phyloP scores from a whole-genome alignment of 1,284 basidiomycete species.

The Moesziomyces parantarcticus region DNA sequence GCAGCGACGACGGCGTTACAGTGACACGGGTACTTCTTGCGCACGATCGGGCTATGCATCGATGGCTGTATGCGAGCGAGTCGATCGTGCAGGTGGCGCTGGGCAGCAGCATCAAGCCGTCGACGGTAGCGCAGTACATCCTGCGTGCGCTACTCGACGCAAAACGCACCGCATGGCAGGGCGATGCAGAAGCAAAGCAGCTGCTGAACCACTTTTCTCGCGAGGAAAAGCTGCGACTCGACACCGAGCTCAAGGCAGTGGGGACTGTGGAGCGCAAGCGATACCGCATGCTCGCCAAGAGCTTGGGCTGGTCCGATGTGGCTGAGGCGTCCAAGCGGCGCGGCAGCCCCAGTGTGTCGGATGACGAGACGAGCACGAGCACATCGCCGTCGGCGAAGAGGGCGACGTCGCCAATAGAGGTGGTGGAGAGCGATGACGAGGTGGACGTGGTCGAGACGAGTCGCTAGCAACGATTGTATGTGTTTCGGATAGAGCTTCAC shows the following conservation, averaged over 20 bases:
- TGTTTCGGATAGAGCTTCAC: conserved; percentile 1
- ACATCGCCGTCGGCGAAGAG: not conserved
- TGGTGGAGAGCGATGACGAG: conserved; percentile 18
- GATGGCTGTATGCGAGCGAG: conserved; percentile 26
- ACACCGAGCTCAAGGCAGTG: conserved; percentile 8
- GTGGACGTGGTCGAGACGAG: conserved; percentile 30
- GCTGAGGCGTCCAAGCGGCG: not conserved
- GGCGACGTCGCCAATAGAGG: not conserved
- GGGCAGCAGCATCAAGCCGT: conserved; percentile 22
- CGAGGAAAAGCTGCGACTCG: conserved; percentile 6
- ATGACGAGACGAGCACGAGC: not conserved
- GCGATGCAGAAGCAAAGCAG: not conserved
- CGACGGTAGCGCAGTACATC: conserved; percentile 29
- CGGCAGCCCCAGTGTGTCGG: not conserved
- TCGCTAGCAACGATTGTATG: conserved; percentile 1
- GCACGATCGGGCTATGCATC: conserved; percentile 27
- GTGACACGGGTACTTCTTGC: conserved; percentile 21
- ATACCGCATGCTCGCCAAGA: conserved; percentile 13
- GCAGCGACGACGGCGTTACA: conserved; percentile 22
- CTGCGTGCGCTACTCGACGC: conserved; percentile 20
- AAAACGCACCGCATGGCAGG: not conserved
- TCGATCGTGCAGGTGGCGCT: conserved; percentile 18
- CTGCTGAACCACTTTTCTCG: conserved; percentile 16
- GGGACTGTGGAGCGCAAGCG: not conserved
- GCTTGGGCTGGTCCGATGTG: conserved; percentile 18